Percentiles rank a stretch among this genome's conserved stretches.
phyloP scores from a whole-genome alignment of 208 protist genomes.

The Trypanosoma cruzi region DNA sequence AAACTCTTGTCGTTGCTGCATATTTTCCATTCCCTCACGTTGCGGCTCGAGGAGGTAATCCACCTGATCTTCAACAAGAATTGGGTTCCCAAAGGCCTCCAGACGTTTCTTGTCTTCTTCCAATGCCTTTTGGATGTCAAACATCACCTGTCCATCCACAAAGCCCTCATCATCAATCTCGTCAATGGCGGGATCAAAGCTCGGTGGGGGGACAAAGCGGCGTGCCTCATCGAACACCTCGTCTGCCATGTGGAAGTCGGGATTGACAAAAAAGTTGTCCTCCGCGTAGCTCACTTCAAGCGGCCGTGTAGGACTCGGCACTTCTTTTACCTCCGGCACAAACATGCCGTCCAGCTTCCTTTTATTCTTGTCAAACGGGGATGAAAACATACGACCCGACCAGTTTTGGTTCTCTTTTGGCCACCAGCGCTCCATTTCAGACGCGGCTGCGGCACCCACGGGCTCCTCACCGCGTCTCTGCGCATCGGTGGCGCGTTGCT shows the following conservation, averaged over 20 bases:
- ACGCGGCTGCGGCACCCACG: conserved; percentile 1
- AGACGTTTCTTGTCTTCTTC: conserved; percentile 83
- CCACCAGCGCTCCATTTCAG: conserved; percentile 71
- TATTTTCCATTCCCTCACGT: conserved; percentile 80
- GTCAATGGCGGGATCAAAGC: conserved; percentile 83
- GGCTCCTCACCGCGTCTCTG: conserved; percentile 69
- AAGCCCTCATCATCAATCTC: conserved; percentile 87
- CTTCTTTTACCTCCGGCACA: conserved; percentile 81
- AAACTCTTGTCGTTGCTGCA: conserved; percentile 85
- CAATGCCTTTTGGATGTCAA: conserved; percentile 83
- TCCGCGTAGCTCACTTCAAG: conserved; percentile 71
- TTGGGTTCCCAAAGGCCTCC: conserved; percentile 89
- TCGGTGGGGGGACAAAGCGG: conserved; percentile 76
- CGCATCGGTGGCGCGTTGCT: conserved; percentile 67
- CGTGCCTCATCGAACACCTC: conserved; percentile 78
- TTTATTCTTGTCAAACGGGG: conserved; percentile 75
- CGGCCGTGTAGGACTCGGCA: conserved; percentile 55
- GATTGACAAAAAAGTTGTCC: conserved; percentile 72
- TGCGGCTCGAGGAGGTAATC: conserved; percentile 82
- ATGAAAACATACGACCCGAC: conserved; percentile 74
- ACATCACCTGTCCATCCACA: conserved; percentile 75
- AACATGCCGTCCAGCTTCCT: conserved; percentile 83
- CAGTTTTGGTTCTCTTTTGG: conserved; percentile 65
- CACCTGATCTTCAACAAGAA: conserved; percentile 87
- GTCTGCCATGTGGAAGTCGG: conserved; percentile 81